A percentile compares a stretch with the other conserved stretches of the same genome.
Conservation (phyloP, 2,329 filamentous ascomycete species). For the Cytospora piceicola region DNA sequence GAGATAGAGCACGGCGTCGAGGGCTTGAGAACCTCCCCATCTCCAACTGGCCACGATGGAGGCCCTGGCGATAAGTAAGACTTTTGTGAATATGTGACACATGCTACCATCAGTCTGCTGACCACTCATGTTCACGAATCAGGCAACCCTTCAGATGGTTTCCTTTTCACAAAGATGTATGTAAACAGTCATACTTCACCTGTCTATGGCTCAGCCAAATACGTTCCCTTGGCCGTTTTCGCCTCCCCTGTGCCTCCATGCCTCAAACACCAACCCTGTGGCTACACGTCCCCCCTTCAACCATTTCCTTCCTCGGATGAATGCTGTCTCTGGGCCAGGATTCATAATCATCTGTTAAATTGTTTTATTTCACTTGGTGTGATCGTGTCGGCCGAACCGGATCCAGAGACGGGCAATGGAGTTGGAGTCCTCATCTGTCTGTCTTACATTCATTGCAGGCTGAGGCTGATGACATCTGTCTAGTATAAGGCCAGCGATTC, state of each 20-base stretch:
- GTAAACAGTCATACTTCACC: slow-evolving; percentile 26
- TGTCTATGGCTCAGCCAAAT: background rate
- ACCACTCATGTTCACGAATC: slow-evolving; percentile 32
- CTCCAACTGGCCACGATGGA: slow-evolving; percentile 46
- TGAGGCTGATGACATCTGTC: background rate
- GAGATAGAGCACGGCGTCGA: slow-evolving; percentile 61
- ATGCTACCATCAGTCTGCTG: slow-evolving; percentile 35
- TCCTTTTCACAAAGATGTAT: slow-evolving; percentile 57
- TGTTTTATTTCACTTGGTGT: background rate
- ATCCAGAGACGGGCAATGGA: background rate
- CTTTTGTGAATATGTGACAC: slow-evolving; percentile 12
- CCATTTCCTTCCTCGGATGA: background rate
- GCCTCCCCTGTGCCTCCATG: background rate
- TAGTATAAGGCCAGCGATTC: slow-evolving; percentile 56
- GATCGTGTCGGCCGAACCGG: background rate
- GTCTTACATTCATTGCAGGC: background rate
- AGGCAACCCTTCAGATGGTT: slow-evolving; percentile 52
- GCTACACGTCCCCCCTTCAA: background rate
- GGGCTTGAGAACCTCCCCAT: slow-evolving; percentile 57
- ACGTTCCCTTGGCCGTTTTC: background rate
- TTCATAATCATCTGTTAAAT: background rate
- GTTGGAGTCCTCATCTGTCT: background rate
- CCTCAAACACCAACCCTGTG: background rate
- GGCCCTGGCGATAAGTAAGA: slow-evolving; percentile 40
- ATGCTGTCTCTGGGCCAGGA: background rate